Base-by-base conservation (phyloP, 352 stramenopile genomes). In the Phytophthora sp. region DNA sequence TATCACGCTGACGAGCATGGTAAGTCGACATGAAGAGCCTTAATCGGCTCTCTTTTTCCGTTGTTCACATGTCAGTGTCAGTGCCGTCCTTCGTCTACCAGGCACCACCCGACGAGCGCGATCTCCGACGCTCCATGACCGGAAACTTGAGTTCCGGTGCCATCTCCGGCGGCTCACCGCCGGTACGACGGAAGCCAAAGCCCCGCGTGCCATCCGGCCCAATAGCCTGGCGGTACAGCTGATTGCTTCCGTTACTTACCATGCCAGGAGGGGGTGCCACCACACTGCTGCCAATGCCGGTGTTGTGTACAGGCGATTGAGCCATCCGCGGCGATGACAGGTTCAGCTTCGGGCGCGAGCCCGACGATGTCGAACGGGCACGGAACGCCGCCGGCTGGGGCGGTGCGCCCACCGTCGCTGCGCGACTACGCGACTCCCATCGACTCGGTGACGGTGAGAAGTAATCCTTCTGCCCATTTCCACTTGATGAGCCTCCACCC, bases 191-290 rank as follows among this genome's bases (percentile, higher is more conserved):
- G 46, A 84, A 84, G 53, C 78, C 82, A 82, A 94, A 94, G 65
- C 86, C 86, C 42, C 86, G 86, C 62, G 84, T 94, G 21, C 86
- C 86, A 62, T 94, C 86, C 18, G 86, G 86, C 29, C 86, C 86
- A 51, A 89, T 82, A 16, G 86, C 86, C 63, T 94, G 86, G 55
- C 82, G 83, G 63, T 93, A 94, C 63, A 88, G 59, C 56, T 76
- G 77, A 59, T 73, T 80, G 55, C 74, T 92, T 44, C 76, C 73
- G 47, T 79, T 79, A 6, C 77, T 64, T 57, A 71, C 66, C 33
- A 86, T 74, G 18, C 79, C 74, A 39, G 79, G 74, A 24, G 74
- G 74, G 11, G 77, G 69, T 18, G 60, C 50, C 51, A 74, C 42
- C 29, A 63, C 21, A 16, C 58, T 73, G 46, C 65, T 63, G 9